A percentile compares a stretch with the other conserved stretches of the same genome.
phyloP scores from a whole-genome alignment of 768 basidiomycete genomes.

The Mycena albidolilacea region DNA sequence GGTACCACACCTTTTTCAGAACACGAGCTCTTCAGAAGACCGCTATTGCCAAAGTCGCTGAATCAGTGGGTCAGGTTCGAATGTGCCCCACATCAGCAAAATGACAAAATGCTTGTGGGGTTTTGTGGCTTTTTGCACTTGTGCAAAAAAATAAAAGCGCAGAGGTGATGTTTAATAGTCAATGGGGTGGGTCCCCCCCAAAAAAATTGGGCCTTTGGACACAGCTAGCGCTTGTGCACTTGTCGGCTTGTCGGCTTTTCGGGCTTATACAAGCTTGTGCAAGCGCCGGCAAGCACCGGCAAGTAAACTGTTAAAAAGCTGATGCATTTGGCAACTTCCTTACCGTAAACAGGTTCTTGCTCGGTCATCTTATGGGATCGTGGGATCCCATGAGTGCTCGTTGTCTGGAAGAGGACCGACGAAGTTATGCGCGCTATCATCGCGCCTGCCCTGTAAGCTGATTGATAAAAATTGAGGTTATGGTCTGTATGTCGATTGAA shows the following conservation, averaged over 20 bases:
- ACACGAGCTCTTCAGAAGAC: background rate
- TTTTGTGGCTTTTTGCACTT: too few species aligned
- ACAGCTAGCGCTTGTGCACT: too few species aligned
- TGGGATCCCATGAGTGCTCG: constrained; percentile 17
- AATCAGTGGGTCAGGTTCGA: constrained; percentile 4
- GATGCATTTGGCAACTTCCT: constrained; percentile 1
- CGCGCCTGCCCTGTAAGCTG: background rate
- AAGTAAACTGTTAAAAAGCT: too few species aligned
- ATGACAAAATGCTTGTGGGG: too few species aligned
- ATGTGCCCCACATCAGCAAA: background rate
- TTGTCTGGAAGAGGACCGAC: background rate
- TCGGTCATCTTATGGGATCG: constrained; percentile 6
- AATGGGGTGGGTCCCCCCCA: too few species aligned
- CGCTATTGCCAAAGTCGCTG: background rate
- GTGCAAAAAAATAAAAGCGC: too few species aligned
- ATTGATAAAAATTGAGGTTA: background rate
- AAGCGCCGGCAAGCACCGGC: too few species aligned
- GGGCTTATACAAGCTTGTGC: too few species aligned
- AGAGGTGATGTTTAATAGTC: too few species aligned
- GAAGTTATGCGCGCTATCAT: background rate
- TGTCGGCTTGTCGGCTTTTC: too few species aligned
- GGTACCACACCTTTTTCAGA: background rate
- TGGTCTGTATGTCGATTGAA: background rate
- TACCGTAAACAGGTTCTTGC: constrained; percentile 10
- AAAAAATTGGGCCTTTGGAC: too few species aligned